A percentile compares a stretch with the other conserved stretches of the same genome.
These are phyloP conservation scores for Puya raimondii DNA, from an alignment of 176 grass and related monocot species.

Conservation along the genomic window DNA sequence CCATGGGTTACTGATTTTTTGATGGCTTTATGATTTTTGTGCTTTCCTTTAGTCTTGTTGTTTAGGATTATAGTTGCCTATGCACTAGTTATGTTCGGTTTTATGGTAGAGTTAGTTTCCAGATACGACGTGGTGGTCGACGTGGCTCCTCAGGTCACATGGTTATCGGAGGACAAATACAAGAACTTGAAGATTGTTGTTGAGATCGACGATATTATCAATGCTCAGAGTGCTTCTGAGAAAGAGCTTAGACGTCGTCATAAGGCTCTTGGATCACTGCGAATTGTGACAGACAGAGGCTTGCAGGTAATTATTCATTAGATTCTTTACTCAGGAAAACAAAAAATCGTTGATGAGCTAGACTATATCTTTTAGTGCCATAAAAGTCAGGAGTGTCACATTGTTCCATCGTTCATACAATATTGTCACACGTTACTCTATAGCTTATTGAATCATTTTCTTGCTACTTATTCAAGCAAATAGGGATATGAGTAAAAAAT, in stretches of 20 bases:
- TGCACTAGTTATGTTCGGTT: slow-evolving; percentile 11
- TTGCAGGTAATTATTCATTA: slow-evolving; percentile 50
- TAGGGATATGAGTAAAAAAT: neutral
- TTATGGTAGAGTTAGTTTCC: slow-evolving; percentile 14
- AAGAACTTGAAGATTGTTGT: slow-evolving; percentile 87
- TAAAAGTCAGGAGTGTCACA: no score
- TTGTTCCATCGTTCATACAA: no score
- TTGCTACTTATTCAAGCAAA: no score
- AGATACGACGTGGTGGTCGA: slow-evolving; percentile 89
- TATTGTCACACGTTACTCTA: no score
- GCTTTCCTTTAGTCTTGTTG: neutral
- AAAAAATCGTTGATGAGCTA: neutral
- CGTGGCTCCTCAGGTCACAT: slow-evolving; percentile 59
- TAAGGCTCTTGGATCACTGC: slow-evolving; percentile 67
- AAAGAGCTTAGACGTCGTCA: slow-evolving; percentile 61
- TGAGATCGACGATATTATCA: slow-evolving; percentile 76
- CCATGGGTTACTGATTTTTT: no score
- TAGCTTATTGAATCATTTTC: neutral
- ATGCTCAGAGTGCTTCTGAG: slow-evolving; percentile 58
- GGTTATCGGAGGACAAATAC: slow-evolving; percentile 78
- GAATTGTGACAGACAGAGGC: slow-evolving; percentile 70
- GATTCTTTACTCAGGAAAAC: neutral
- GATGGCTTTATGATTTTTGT: neutral
- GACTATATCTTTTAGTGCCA: no score
- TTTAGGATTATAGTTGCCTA: neutral